Conservation (phyloP, 2,329 filamentous ascomycete genomes). For the Diplodia seriata region DNA sequence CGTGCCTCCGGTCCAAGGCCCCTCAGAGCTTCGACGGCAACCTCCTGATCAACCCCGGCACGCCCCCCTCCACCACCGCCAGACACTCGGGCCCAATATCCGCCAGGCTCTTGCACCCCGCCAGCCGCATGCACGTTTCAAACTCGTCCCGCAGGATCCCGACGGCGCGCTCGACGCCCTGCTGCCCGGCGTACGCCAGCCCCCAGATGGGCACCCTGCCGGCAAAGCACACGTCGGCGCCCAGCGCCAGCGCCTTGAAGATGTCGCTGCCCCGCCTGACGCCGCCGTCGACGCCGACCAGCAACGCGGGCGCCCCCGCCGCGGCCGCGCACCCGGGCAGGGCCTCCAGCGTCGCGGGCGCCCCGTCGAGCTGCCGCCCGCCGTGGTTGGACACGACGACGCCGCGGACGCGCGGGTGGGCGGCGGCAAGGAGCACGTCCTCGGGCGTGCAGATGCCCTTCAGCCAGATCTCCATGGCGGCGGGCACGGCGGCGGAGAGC, state of each 20-base stretch:
- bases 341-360: conserved; percentile 60
- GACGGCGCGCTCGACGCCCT: too few species aligned
- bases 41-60: too few species aligned
- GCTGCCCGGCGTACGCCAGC: conserved; percentile 42
- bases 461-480: too few species aligned
- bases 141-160: too few species aligned
- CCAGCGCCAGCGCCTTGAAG: conserved; percentile 53
- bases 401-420: conserved; percentile 45
- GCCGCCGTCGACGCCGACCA: conserved; percentile 68
- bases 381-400: conserved; percentile 62
- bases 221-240: conserved; percentile 58
- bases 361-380: conserved; percentile 68
- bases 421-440: conserved; percentile 55
- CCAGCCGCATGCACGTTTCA: too few species aligned
- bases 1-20: too few species aligned
- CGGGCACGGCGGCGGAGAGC: too few species aligned
- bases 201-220: conserved; percentile 60
- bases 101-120: too few species aligned
- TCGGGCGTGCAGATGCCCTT: conserved; percentile 44
- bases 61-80: too few species aligned
- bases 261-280: conserved; percentile 55
- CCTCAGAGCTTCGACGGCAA: too few species aligned
- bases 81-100: too few species aligned
- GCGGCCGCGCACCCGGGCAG: conserved; percentile 50
- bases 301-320: conserved; percentile 55